phyloP scores from a whole-genome alignment of 2,329 filamentous ascomycete genomes.

The Pseudohalonectria lignicola region DNA sequence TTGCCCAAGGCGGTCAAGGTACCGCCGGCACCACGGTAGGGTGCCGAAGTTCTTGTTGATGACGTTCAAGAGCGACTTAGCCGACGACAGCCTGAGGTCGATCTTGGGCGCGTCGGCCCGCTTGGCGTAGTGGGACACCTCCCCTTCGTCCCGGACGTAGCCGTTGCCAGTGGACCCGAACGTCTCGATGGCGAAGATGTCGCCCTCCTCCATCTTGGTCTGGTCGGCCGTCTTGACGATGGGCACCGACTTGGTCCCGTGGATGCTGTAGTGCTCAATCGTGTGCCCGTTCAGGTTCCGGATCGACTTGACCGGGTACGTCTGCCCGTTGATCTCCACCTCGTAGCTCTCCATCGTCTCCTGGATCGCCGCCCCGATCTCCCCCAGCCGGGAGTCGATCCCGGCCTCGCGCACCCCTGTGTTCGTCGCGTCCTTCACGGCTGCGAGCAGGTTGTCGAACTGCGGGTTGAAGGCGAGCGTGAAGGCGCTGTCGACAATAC shows the following conservation, averaged over 20 bases:
- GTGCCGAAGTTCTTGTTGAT: conserved; percentile 98
- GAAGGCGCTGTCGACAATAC: conserved; percentile 74
- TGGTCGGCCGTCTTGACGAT: conserved; percentile 82
- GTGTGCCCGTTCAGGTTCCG: conserved; percentile 84
- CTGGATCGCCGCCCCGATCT: conserved; percentile 76
- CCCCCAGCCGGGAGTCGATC: conserved; percentile 81
- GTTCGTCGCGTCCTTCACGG: conserved; percentile 68
- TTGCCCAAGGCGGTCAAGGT: conserved; percentile 84
- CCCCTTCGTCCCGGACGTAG: conserved; percentile 77
- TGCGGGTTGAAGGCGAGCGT: conserved; percentile 65
- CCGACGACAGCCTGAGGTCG: conserved; percentile 66
- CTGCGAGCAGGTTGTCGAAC: conserved; percentile 64
- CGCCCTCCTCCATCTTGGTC: conserved; percentile 96
- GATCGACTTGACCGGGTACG: conserved; percentile 73
- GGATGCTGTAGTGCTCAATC: conserved; percentile 81
- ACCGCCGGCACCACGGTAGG: conserved; percentile 80
- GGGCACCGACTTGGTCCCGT: conserved; percentile 85
- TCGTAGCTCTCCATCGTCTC: conserved; percentile 92
- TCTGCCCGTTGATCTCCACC: conserved; percentile 69
- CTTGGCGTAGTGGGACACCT: conserved; percentile 82
- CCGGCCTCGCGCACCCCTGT: conserved; percentile 85
- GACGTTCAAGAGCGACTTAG: conserved; percentile 73
- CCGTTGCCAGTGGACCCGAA: conserved; percentile 91
- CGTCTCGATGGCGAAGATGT: conserved; percentile 91
- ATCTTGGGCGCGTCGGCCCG: conserved; percentile 62